These are phyloP conservation scores for Sideroxylon spinosum DNA, from an alignment of 179 eudicot species.

Conservation along the genomic window DNA sequence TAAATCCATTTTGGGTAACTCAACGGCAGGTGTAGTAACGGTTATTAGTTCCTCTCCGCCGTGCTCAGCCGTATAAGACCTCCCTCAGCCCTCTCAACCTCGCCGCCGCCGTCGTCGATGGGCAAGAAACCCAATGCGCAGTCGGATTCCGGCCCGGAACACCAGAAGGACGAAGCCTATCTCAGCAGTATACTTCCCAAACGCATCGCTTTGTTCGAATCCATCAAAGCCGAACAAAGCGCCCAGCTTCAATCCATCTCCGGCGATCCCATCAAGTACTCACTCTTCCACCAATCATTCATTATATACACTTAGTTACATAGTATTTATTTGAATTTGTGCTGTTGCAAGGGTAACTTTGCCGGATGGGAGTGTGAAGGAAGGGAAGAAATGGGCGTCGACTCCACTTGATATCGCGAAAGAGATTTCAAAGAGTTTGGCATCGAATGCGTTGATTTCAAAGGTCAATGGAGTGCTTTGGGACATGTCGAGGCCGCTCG, in stretches of 20 bases:
- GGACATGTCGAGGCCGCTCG: constrained; percentile 90
- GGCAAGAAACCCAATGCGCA: constrained; percentile 23
- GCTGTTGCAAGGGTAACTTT: constrained; percentile 53
- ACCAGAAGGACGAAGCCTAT: constrained; percentile 55
- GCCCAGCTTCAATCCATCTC: constrained; percentile 36
- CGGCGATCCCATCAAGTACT: constrained; percentile 54
- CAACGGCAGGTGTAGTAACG: neutral
- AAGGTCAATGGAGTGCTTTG: constrained; percentile 71
- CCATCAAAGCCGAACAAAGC: constrained; percentile 39
- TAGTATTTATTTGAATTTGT: neutral
- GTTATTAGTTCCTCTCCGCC: constrained; percentile 17
- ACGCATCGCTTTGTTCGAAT: constrained; percentile 51
- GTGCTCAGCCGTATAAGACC: constrained; percentile 12
- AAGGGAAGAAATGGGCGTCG: constrained; percentile 70
- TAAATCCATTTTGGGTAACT: neutral
- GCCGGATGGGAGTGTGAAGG: constrained; percentile 87
- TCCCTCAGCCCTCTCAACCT: neutral
- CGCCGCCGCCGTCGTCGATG: constrained; percentile 19
- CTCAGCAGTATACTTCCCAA: constrained; percentile 54
- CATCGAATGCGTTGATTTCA: constrained; percentile 70
- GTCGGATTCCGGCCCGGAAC: constrained; percentile 19
- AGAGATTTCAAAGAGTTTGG: constrained; percentile 79
- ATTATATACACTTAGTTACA: neutral
- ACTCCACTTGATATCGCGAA: constrained; percentile 72
- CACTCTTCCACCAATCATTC: neutral